Evolutionary conservation across 345 rosid species (phyloP), one percentile per base, ranked within the genome.

Genomic region (Rubroshorea leprosula): DNA sequence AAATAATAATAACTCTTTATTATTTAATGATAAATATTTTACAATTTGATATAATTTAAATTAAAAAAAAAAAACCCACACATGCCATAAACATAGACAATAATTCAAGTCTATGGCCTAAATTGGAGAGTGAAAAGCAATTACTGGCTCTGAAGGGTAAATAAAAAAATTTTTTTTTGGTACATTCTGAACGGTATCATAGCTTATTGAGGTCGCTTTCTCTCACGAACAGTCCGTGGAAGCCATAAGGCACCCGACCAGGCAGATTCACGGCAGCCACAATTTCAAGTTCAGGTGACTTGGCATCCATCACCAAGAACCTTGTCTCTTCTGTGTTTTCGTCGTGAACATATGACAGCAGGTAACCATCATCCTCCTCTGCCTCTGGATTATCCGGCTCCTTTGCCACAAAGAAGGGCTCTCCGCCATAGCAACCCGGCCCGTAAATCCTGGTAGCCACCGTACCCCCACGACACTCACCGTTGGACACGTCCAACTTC

Each of bases 251-350:
- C 27, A 83, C 88, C 29, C 78, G 64, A 50, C 61, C 65, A n/a
- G 88, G 88, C 25, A 83, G 73, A 63, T 63, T 75, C 41, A 83
- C 84, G 44, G 88, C 71, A 1, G 85, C 81, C 57, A 77, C 81
- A 51, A 75, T 54, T 15, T 77, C 81, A 19, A 83, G 81, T 16
- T 58, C 39, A 3, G 79, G 76, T 16, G 88, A 77, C 67, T 57
- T 73, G 0, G 88, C 88, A 29, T 83, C 88, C 84, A 79, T 75
- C 29, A 83, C 88, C 46, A 83, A 16, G 60, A 83, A 79, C 66
- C 65, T 71, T 11, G 88, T 79, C 58, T 75, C 81, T 22, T 79
- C 84, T 0, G 46, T 15, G 17, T 55, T 60, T 70, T 83, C 88
- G 55, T 83, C 79, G 27, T 83, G 85, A 58, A 77, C 78, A 54